These are phyloP conservation scores for Crithidia expoeki DNA, from an alignment of 208 protist species.

Conservation along the genomic window DNA sequence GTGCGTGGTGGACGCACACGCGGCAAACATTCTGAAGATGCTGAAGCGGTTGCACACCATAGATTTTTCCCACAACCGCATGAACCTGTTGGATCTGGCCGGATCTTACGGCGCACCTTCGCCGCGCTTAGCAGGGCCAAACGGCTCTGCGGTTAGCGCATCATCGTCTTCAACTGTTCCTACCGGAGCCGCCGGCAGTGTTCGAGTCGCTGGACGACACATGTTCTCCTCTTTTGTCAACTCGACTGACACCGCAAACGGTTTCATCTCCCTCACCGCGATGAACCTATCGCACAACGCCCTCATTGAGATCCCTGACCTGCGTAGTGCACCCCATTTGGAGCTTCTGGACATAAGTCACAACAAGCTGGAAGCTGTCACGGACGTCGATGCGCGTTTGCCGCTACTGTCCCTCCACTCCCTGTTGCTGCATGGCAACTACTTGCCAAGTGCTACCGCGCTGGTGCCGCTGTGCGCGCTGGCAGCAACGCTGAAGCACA, in stretches of 20 bases:
- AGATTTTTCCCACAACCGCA: slow-evolving; percentile 74
- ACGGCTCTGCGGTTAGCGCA: neutral
- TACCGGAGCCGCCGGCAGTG: too few species aligned
- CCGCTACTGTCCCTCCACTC: slow-evolving; percentile 60
- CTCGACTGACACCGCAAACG: slow-evolving; percentile 14
- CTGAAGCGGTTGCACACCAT: slow-evolving; percentile 50
- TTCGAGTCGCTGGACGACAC: neutral
- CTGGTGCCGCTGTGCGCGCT: slow-evolving; percentile 71
- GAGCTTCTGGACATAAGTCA: slow-evolving; percentile 69
- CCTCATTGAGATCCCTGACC: slow-evolving; percentile 77
- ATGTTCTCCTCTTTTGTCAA: neutral
- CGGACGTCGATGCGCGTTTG: slow-evolving; percentile 61
- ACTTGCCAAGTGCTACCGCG: slow-evolving; percentile 28
- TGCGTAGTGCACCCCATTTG: slow-evolving; percentile 69
- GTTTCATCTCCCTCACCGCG: slow-evolving; percentile 31
- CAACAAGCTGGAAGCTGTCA: slow-evolving; percentile 71
- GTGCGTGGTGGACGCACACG: slow-evolving; percentile 62
- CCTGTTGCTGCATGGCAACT: slow-evolving; percentile 60
- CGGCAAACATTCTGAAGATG: slow-evolving; percentile 47
- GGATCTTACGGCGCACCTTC: slow-evolving; percentile 21
- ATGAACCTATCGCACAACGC: slow-evolving; percentile 83
- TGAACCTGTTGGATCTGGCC: slow-evolving; percentile 64
- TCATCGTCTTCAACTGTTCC: neutral
- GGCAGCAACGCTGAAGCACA: slow-evolving; percentile 54
- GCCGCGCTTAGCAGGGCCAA: slow-evolving; percentile 2